phyloP scores from a whole-genome alignment of 805 yeast genomes.

The Debaryomyces prosopidis region DNA sequence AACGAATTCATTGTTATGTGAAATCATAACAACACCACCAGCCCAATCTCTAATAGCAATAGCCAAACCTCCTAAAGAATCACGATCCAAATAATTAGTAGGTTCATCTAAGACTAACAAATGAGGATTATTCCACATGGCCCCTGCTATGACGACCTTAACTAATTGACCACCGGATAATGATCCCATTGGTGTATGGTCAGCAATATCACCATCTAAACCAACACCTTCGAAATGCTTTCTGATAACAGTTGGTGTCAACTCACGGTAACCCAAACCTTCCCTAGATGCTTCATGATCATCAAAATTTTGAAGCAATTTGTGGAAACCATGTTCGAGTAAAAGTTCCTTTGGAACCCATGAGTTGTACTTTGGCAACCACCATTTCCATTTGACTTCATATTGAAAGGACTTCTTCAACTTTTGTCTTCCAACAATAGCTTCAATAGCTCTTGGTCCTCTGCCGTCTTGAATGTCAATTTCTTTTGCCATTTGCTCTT shows the following conservation, averaged over 20 bases:
- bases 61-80: slow-evolving; percentile 95
- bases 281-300: slow-evolving; percentile 51
- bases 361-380: slow-evolving; percentile 91
- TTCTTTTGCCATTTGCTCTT: slow-evolving; percentile 71
- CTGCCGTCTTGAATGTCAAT: slow-evolving; percentile 83
- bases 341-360: slow-evolving; percentile 88
- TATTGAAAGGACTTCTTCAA: slow-evolving; percentile 95
- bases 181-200: slow-evolving; percentile 96
- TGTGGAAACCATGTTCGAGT: slow-evolving; percentile 58
- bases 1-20: slow-evolving; percentile 95
- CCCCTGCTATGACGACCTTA: slow-evolving; percentile 98
- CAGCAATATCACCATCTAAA: slow-evolving; percentile 96
- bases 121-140: slow-evolving; percentile 99
- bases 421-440: slow-evolving; percentile 96
- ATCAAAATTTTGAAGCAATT: slow-evolving; percentile 45
- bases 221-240: slow-evolving; percentile 98
- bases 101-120: slow-evolving; percentile 96
- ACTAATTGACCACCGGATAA: slow-evolving; percentile 98
- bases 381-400: slow-evolving; percentile 84
- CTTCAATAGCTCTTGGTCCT: slow-evolving; percentile 88
- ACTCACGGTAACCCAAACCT: slow-evolving; percentile 48
- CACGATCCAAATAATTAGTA: slow-evolving; percentile 96
- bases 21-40: slow-evolving; percentile 98
- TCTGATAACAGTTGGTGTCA: slow-evolving; percentile 87
- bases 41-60: slow-evolving; percentile 97